Evolutionary conservation across 306 rosid genomes (phyloP).

Genomic region (Quercus cerris): DNA sequence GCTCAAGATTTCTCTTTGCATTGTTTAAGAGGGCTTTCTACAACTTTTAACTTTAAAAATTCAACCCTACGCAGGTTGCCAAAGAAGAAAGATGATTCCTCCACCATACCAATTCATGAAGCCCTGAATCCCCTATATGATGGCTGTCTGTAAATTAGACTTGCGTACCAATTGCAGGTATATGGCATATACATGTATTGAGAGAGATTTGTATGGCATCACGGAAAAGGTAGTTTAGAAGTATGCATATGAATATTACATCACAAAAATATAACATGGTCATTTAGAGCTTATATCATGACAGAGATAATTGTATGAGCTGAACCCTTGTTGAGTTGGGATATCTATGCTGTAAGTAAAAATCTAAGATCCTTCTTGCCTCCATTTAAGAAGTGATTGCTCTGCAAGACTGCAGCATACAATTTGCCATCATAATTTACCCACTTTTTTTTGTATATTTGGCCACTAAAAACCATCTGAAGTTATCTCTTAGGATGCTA

Average conservation of each 20-base stretch:
- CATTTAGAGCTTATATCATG: background rate
- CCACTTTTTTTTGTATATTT: no score
- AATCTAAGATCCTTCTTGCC: no score
- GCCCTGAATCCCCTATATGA: background rate
- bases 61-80: slow-evolving; percentile 14
- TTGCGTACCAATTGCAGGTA: background rate
- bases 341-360: background rate
- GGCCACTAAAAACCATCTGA: background rate
- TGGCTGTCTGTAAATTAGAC: background rate
- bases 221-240: background rate
- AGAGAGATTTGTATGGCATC: background rate
- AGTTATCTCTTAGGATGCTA: background rate
- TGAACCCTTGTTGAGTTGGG: background rate
- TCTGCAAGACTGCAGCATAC: no score
- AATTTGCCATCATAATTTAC: no score
- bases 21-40: background rate
- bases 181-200: background rate
- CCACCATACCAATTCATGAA: slow-evolving; percentile 21
- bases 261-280: background rate
- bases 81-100: slow-evolving; percentile 24
- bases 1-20: background rate
- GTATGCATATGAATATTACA: background rate
- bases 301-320: background rate
- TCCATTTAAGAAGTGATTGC: no score
- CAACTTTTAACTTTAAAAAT: background rate